phyloP scores from a whole-genome alignment of 2,329 filamentous ascomycete species.

The Diaporthe australafricana region DNA sequence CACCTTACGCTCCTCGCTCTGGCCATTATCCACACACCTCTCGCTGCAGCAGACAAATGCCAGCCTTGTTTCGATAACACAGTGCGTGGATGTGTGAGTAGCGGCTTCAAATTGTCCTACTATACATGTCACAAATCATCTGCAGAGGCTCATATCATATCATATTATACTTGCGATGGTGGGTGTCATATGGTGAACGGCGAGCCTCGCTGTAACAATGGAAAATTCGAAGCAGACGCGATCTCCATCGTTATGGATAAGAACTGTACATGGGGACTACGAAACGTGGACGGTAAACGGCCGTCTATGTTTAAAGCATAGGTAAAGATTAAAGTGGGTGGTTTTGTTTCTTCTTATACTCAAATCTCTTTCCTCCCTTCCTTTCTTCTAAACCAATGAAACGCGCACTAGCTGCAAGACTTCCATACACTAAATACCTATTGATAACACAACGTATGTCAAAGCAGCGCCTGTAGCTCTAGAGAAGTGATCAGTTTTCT shows the following conservation, averaged over 20 bases:
- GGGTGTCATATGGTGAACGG: background rate
- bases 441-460: too few relatives aligned
- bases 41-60: background rate
- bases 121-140: background rate
- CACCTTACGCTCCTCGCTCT: background rate
- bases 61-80: constrained; percentile 3
- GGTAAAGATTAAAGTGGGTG: background rate
- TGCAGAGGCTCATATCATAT: background rate
- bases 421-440: too few relatives aligned
- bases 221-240: background rate
- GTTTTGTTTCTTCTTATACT: too few relatives aligned
- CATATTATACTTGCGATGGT: background rate
- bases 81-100: background rate
- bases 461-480: too few relatives aligned
- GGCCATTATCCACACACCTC: background rate
- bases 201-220: constrained; percentile 1
- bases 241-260: background rate
- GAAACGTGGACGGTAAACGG: background rate
- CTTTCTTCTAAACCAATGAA: too few relatives aligned
- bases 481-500: too few relatives aligned
- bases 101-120: background rate
- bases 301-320: background rate
- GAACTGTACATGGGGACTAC: background rate
- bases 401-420: too few relatives aligned
- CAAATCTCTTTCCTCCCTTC: too few relatives aligned